Evolutionary conservation across 176 grass and related monocot species (phyloP).

Genomic region (Carex pumila): DNA sequence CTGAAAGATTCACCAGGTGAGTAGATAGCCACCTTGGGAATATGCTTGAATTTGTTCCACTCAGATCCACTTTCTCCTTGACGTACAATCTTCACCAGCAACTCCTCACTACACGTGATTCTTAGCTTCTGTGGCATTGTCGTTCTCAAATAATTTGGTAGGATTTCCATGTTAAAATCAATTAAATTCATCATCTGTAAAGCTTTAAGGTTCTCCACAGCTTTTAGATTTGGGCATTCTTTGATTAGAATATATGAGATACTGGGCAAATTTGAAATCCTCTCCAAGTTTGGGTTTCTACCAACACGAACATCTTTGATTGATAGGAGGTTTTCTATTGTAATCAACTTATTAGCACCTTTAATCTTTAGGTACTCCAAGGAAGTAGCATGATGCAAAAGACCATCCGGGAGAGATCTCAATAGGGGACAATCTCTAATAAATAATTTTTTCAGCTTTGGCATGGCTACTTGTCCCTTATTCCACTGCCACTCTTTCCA

Average conservation of each 20-base stretch:
- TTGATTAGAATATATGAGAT: no score
- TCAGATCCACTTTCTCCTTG: neutral
- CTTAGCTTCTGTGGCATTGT: neutral
- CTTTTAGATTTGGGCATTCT: neutral
- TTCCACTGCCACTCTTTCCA: conserved; percentile 5
- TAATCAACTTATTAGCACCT: neutral
- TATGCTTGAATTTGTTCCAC: neutral
- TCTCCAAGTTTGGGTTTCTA: no score
- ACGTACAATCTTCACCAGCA: neutral
- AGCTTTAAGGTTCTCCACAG: neutral
- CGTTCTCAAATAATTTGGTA: neutral
- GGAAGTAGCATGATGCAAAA: neutral
- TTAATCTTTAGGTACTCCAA: neutral
- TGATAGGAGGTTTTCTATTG: no score
- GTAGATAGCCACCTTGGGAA: neutral
- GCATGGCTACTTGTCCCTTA: neutral
- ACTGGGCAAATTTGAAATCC: no score
- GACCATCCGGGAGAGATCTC: neutral
- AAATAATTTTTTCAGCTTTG: neutral
- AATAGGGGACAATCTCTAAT: neutral
- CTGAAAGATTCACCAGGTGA: no score
- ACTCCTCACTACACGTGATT: neutral
- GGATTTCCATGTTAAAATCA: neutral
- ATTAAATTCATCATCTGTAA: neutral
- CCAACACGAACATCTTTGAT: no score